Conservation (phyloP, 495 filamentous ascomycete species). For the Daldinia caldariorum region DNA sequence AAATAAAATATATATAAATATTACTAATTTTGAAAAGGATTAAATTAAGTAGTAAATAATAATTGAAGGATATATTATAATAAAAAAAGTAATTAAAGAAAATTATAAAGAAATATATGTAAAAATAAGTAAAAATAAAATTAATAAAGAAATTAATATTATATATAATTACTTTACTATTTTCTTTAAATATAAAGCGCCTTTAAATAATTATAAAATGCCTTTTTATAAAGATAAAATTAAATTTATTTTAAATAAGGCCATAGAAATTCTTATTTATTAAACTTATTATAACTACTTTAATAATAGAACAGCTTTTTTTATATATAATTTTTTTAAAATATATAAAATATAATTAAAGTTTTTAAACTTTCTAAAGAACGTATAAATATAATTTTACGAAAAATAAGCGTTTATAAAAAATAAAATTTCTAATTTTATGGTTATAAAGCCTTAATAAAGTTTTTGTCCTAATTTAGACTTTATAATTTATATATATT, state of each 20-base stretch:
- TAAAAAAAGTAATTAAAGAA: not conserved
- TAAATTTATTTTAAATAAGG: not conserved
- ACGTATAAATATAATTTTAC: not conserved
- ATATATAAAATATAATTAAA: not conserved
- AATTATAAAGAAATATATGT: not conserved
- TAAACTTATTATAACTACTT: not conserved
- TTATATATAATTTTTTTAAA: not conserved
- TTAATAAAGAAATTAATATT: too few relatives aligned
- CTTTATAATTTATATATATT: slow-evolving; percentile 4
- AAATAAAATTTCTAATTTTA: not conserved
- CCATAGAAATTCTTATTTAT: not conserved
- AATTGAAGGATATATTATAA: not conserved
- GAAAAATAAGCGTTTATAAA: not conserved
- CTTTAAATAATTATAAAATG: not conserved
- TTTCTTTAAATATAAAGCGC: too few relatives aligned
- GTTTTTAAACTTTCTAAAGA: not conserved
- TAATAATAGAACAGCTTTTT: not conserved
- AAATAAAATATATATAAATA: too few relatives aligned
- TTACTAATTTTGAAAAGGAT: not conserved
- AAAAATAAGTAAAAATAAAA: not conserved
- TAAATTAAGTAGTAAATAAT: not conserved
- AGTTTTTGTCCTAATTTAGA: not conserved
- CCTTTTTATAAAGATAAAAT: not conserved
- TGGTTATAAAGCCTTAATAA: slow-evolving; percentile 1
- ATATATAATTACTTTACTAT: not conserved